These are phyloP conservation scores for Hymenoscyphus albidus DNA, from an alignment of 2,329 filamentous ascomycete genomes.

Conservation along the genomic window DNA sequence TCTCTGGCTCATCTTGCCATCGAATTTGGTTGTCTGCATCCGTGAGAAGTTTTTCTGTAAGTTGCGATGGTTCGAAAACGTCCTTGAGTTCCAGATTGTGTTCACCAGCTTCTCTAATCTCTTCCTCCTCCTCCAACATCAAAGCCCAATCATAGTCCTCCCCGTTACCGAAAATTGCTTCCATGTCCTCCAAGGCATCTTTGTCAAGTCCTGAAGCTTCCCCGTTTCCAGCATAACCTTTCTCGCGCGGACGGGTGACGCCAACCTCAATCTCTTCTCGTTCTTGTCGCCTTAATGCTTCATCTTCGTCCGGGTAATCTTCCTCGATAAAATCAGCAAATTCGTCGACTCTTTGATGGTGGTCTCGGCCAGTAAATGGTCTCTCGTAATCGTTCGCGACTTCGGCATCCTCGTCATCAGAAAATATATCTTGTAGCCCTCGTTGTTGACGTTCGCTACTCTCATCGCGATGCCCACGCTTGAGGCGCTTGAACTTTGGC, in stretches of 20 bases:
- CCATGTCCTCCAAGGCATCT: slow-evolving; percentile 91
- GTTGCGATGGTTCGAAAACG: slow-evolving; percentile 94
- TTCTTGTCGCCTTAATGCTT: slow-evolving; percentile 67
- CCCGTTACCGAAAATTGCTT: slow-evolving; percentile 91
- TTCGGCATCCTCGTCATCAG: slow-evolving; percentile 82
- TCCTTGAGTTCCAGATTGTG: slow-evolving; percentile 91
- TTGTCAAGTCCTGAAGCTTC: slow-evolving; percentile 86
- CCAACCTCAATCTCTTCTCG: slow-evolving; percentile 67
- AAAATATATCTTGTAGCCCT: slow-evolving; percentile 89
- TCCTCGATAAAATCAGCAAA: slow-evolving; percentile 97
- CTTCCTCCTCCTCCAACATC: slow-evolving; percentile 80
- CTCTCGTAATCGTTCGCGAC: slow-evolving; percentile 44
- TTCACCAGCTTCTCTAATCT: slow-evolving; percentile 73
- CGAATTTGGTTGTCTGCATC: slow-evolving; percentile 93
- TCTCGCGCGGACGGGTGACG: slow-evolving; percentile 74
- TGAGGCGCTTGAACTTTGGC: slow-evolving; percentile 94
- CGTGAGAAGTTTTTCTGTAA: slow-evolving; percentile 90
- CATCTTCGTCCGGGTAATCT: slow-evolving; percentile 84
- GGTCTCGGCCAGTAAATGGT: slow-evolving; percentile 36
- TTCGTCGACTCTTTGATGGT: slow-evolving; percentile 65
- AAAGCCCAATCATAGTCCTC: slow-evolving; percentile 95
- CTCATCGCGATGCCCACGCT: slow-evolving; percentile 80
- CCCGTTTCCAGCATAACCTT: slow-evolving; percentile 64
- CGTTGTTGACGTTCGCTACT: slow-evolving; percentile 59
- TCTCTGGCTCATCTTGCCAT: slow-evolving; percentile 83